Conservation (phyloP, 108 stramenopile species). For the Nitzschia sp. region DNA sequence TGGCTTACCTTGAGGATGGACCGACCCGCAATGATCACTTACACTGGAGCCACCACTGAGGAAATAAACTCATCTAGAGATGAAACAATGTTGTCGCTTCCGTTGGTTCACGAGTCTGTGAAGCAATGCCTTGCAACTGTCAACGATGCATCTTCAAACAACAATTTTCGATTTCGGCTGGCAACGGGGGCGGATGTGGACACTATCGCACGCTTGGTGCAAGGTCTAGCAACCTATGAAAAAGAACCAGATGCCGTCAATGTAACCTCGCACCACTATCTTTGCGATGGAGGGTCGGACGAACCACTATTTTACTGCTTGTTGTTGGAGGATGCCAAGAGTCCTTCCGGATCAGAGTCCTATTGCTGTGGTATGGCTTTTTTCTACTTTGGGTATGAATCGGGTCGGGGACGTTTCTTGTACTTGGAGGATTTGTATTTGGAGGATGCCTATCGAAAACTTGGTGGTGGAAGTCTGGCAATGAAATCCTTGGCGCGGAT, state of each 20-base stretch:
- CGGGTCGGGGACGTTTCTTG: slow-evolving; percentile 41
- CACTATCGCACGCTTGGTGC: slow-evolving; percentile 30
- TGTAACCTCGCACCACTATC: slow-evolving; percentile 20
- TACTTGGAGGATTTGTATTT: slow-evolving; percentile 73
- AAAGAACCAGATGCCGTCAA: slow-evolving; percentile 45
- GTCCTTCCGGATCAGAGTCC: background rate
- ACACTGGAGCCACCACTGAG: background rate
- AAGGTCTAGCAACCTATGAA: slow-evolving; percentile 41
- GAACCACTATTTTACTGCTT: slow-evolving; percentile 39
- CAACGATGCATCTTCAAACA: background rate
- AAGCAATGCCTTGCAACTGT: background rate
- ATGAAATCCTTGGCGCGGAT: slow-evolving; percentile 50
- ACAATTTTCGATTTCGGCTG: slow-evolving; percentile 18
- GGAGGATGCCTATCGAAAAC: slow-evolving; percentile 43
- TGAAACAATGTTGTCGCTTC: background rate
- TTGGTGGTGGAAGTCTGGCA: slow-evolving; percentile 43
- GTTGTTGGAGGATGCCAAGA: slow-evolving; percentile 18
- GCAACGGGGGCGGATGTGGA: slow-evolving; percentile 3
- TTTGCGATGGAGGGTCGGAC: slow-evolving; percentile 25
- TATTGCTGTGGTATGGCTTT: slow-evolving; percentile 52
- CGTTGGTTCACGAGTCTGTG: background rate
- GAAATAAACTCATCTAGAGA: background rate
- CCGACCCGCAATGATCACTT: slow-evolving; percentile 9
- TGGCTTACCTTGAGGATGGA: slow-evolving; percentile 21
- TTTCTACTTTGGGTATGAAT: slow-evolving; percentile 47